phyloP scores from a whole-genome alignment of 805 yeast species.

The Kodamaea neixiangensis region DNA sequence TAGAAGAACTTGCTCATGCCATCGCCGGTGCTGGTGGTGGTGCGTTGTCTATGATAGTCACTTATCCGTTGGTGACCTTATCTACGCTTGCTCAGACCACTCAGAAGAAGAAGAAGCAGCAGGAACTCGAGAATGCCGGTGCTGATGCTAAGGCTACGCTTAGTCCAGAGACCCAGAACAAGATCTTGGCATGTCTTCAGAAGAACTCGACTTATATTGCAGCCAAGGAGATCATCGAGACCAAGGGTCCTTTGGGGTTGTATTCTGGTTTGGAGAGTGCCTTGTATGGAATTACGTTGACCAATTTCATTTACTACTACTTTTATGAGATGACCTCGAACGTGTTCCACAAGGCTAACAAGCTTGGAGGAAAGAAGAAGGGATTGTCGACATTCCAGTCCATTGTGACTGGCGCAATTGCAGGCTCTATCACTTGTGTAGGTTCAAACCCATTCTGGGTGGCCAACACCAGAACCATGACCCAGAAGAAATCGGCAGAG shows the following conservation, averaged over 20 bases:
- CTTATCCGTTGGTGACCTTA: constrained; percentile 86
- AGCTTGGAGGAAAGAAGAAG: constrained; percentile 22
- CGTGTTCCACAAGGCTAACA: constrained; percentile 40
- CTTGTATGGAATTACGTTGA: constrained; percentile 77
- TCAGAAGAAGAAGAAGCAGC: constrained; percentile 26
- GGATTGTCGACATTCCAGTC: constrained; percentile 66
- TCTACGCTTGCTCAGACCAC: constrained; percentile 88
- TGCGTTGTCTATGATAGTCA: constrained; percentile 79
- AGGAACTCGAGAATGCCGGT: constrained; percentile 5
- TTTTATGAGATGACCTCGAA: constrained; percentile 75
- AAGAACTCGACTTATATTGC: constrained; percentile 26
- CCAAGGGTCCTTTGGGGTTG: constrained; percentile 67
- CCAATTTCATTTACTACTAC: constrained; percentile 88
- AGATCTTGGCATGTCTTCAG: constrained; percentile 18
- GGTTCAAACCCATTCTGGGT: constrained; percentile 93
- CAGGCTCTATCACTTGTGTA: constrained; percentile 82
- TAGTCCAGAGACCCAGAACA: constrained; percentile 17
- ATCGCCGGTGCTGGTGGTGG: constrained; percentile 95
- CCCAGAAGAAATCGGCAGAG: constrained; percentile 37
- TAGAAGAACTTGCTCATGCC: constrained; percentile 76
- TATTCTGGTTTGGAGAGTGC: constrained; percentile 91
- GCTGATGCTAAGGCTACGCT: constrained; percentile 13
- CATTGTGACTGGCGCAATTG: constrained; percentile 76
- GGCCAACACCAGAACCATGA: constrained; percentile 87
- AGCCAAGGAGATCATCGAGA: constrained; percentile 45